Evolutionary conservation across 2,329 filamentous ascomycete species (phyloP).

Genomic region (Sporothrix euskadiensis): DNA sequence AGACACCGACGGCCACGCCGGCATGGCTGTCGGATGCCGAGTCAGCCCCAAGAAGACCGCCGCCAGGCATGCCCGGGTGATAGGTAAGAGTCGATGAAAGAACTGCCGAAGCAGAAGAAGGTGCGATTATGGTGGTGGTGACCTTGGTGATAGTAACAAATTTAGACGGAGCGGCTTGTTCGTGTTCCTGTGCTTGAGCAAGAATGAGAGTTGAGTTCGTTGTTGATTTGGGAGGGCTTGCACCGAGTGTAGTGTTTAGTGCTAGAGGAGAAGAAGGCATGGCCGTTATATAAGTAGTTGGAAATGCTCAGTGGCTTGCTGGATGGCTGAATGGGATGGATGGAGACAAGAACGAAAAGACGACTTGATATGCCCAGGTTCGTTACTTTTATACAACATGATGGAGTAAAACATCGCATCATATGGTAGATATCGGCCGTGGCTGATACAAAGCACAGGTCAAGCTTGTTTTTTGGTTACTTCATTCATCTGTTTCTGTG

Average conservation of each 20-base stretch:
- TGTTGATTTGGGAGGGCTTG: not conserved
- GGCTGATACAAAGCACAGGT: not conserved
- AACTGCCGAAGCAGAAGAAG: not conserved
- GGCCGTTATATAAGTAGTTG: not conserved
- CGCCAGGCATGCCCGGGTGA: not conserved
- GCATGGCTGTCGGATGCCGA: not conserved
- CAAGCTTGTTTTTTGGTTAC: not conserved
- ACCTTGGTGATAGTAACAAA: not conserved
- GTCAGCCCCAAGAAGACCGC: not conserved
- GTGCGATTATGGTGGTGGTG: not conserved
- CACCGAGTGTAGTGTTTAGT: not conserved
- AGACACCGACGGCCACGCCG: not conserved
- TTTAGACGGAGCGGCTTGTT: not conserved
- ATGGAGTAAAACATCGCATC: not conserved
- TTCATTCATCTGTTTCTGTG: not conserved
- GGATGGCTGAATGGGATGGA: not conserved
- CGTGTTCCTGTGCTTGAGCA: not conserved
- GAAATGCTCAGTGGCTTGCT: not conserved
- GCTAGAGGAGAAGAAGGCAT: not conserved
- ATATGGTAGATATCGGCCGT: not conserved
- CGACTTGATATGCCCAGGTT: not conserved
- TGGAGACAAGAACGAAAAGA: not conserved
- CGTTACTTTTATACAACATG: not conserved
- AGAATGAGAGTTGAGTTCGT: not conserved
- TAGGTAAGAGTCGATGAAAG: not conserved